Evolutionary conservation across 805 yeast species (phyloP).

Genomic region (Candida caryicola): DNA sequence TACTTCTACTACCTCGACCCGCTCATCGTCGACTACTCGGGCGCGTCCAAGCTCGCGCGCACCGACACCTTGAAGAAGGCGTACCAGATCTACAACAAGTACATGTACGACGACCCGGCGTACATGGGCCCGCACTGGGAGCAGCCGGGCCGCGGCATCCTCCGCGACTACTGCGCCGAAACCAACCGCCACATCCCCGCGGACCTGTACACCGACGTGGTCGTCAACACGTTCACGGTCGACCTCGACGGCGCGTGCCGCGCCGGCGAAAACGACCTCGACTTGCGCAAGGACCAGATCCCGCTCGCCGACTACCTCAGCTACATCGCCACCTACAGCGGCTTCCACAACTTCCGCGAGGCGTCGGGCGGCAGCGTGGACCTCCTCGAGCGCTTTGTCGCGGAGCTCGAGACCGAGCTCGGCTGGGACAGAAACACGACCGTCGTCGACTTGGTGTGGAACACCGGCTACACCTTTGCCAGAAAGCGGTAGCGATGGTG

Average conservation of each 20-base stretch:
- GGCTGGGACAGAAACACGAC: slow-evolving; percentile 46
- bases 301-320: slow-evolving; percentile 45
- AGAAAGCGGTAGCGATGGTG: slow-evolving; percentile 28
- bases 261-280: slow-evolving; percentile 24
- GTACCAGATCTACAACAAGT: slow-evolving; percentile 29
- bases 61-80: slow-evolving; percentile 20
- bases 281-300: slow-evolving; percentile 28
- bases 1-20: slow-evolving; percentile 45
- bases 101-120: slow-evolving; percentile 41
- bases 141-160: slow-evolving; percentile 67
- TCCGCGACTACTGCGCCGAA: slow-evolving; percentile 45
- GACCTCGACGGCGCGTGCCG: slow-evolving; percentile 12
- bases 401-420: slow-evolving; percentile 36
- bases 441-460: slow-evolving; percentile 44
- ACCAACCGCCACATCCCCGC: slow-evolving; percentile 43
- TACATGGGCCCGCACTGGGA: slow-evolving; percentile 77
- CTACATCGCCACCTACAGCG: slow-evolving; percentile 70
- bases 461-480: slow-evolving; percentile 50
- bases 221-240: slow-evolving; percentile 25
- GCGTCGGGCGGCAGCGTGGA: slow-evolving; percentile 32
- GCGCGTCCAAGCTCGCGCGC: slow-evolving; percentile 15
- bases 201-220: slow-evolving; percentile 39
- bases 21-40: slow-evolving; percentile 25
- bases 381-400: slow-evolving; percentile 31
- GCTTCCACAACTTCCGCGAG: slow-evolving; percentile 56